Base-by-base conservation (phyloP, 805 yeast species). In the Lipomyces spencermartinsiae region DNA sequence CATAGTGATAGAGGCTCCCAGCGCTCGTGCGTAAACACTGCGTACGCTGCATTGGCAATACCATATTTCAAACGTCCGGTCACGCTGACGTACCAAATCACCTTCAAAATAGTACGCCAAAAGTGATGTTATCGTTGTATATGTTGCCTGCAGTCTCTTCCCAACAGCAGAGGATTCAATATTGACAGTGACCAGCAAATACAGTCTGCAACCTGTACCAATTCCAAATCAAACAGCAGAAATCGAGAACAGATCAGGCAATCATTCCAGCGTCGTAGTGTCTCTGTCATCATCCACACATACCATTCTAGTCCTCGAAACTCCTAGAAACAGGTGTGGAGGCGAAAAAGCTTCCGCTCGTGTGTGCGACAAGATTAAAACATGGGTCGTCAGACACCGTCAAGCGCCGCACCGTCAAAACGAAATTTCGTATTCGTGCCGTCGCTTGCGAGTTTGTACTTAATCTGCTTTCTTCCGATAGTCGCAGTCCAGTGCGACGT, bases 341-440 rank as follows among this genome's bases (percentile, higher is more conserved):
- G 8, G 56, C 16, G n/a, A 53, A 25, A 53, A 53, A 53, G 8
- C 56, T 53, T 53, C 56, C 56, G 16, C 56, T 53, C n/a, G n/a
- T 2, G 22, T 53, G 31, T 31, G 56, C 34, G 5, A 53, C 34
- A 25, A 25, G 5, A 31, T 53, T 53, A 31, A 53, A 53, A 25
- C 16, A 43, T 5, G 49, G 22, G 22, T 43, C 49, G 1, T 43
- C 22, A 6, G 49, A 43, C 16, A 43, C 22, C 16, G 49, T 19
- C 49, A 43, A 19, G 10, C 7, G 49, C n/a, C 49, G 49, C n/a
- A 43, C 16, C 22, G 49, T 19, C 49, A 16, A 16, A 4, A 43
- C 10, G 22, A 43, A 43, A 43, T 43, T n/a, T n/a, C 49, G 16
- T 7, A 19, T 43, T 9, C 49, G 8, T 43, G 10, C 19, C 19